phyloP scores from a whole-genome alignment of 257 asterid species.

The Ehretia macrophylla region DNA sequence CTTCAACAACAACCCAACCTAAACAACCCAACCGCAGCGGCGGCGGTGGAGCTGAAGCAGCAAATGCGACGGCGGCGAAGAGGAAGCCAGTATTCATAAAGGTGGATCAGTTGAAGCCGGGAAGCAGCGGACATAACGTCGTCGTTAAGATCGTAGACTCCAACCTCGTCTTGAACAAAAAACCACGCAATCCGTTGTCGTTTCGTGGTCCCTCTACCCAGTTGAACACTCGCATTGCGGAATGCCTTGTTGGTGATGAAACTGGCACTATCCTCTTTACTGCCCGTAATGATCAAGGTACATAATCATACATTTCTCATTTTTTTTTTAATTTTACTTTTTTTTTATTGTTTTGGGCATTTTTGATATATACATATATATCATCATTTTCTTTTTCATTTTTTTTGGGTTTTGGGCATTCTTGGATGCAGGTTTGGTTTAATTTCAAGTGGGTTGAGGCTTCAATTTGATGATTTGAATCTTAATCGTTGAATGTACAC shows the following conservation, averaged over 20 bases:
- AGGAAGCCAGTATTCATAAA: constrained; percentile 75
- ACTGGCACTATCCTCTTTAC: constrained; percentile 76
- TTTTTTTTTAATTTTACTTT: background rate
- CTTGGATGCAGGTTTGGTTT: background rate
- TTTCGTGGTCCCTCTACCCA: constrained; percentile 46
- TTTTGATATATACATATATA: background rate
- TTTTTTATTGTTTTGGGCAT: background rate
- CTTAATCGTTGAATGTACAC: no score
- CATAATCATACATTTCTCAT: background rate
- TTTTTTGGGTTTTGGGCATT: background rate
- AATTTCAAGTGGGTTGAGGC: no score
- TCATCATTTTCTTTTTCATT: background rate
- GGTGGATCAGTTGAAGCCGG: constrained; percentile 66
- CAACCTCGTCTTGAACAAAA: constrained; percentile 62
- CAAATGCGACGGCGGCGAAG: constrained; percentile 38
- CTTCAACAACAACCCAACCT: background rate
- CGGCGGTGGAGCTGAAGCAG: constrained; percentile 6
- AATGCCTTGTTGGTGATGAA: constrained; percentile 80
- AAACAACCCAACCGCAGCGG: background rate
- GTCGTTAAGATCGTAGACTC: constrained; percentile 58
- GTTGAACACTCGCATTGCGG: constrained; percentile 55
- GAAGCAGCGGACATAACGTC: constrained; percentile 63
- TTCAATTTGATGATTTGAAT: no score
- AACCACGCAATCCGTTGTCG: constrained; percentile 50
- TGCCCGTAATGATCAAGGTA: constrained; percentile 81